These are phyloP conservation scores for Hyphodiscus hymeniophilus DNA, from an alignment of 495 filamentous ascomycete species.

Conservation along the genomic window DNA sequence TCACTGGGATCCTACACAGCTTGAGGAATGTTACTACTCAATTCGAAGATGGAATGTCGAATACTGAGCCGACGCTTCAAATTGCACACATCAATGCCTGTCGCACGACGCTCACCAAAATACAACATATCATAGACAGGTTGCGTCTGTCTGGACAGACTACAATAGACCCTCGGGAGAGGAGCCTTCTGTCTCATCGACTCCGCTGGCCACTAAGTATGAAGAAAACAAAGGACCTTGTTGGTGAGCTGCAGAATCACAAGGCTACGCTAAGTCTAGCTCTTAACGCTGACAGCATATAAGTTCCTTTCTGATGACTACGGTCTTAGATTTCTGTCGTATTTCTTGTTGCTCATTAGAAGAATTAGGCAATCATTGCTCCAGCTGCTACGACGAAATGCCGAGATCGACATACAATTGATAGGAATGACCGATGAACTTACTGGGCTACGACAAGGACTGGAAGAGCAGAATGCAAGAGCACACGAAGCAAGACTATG, in stretches of 20 bases:
- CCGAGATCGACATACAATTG: too few species aligned
- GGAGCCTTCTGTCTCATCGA: background rate
- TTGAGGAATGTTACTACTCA: constrained; percentile 20
- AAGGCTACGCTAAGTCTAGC: constrained; percentile 26
- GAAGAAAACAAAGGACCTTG: constrained; percentile 20
- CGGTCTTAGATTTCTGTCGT: too few species aligned
- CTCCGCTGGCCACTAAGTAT: constrained; percentile 18
- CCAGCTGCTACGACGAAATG: too few species aligned
- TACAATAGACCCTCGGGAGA: too few species aligned
- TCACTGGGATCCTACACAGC: constrained; percentile 27
- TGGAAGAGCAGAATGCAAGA: too few species aligned
- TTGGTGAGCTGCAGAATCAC: constrained; percentile 23
- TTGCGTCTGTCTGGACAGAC: too few species aligned
- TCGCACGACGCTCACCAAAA: constrained; percentile 15
- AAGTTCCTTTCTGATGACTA: too few species aligned
- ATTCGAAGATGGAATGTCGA: constrained; percentile 20
- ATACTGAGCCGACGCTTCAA: constrained; percentile 6
- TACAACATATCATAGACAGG: constrained; percentile 12
- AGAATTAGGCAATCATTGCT: too few species aligned
- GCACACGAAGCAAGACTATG: too few species aligned
- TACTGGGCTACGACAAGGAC: too few species aligned
- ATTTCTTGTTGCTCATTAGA: too few species aligned
- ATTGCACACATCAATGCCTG: constrained; percentile 21
- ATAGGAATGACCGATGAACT: too few species aligned
- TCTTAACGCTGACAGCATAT: constrained; percentile 23